phyloP scores from a whole-genome alignment of 805 yeast genomes.

The Wickerhamiella occidentalis region DNA sequence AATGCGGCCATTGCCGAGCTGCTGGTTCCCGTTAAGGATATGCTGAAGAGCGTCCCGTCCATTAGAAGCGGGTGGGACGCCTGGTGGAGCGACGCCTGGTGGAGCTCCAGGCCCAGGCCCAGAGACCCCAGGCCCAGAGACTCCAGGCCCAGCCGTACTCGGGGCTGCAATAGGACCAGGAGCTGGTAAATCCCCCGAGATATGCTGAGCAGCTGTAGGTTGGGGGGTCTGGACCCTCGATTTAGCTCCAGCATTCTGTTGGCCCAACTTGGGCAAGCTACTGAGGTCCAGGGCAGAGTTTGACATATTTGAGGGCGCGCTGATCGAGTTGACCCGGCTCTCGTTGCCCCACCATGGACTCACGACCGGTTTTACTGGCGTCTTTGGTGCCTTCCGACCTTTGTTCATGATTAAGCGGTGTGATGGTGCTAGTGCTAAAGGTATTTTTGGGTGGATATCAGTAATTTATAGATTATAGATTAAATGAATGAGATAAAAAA shows the following conservation, averaged over 20 bases:
- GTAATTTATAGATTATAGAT: too few species aligned
- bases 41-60: background rate
- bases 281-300: constrained; percentile 2
- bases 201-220: background rate
- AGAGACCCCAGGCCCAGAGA: background rate
- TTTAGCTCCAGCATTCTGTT: background rate
- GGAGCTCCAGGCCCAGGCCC: too few species aligned
- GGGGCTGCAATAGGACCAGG: constrained; percentile 1
- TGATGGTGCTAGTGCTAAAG: too few species aligned
- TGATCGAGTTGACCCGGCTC: background rate
- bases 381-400: constrained; percentile 4
- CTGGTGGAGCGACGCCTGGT: background rate
- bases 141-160: background rate
- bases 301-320: background rate
- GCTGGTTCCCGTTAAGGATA: background rate
- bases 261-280: constrained; percentile 7
- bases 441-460: too few species aligned
- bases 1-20: background rate
- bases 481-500: too few species aligned
- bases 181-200: background rate
- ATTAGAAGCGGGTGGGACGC: background rate
- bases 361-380: constrained; percentile 6
- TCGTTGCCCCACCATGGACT: constrained; percentile 11
- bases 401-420: constrained; percentile 4
- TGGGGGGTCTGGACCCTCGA: constrained; percentile 1